Percentiles rank a stretch among this genome's conserved stretches.
Conservation (phyloP, 2,329 filamentous ascomycete genomes). For the Sporothrix dimorphospora region DNA sequence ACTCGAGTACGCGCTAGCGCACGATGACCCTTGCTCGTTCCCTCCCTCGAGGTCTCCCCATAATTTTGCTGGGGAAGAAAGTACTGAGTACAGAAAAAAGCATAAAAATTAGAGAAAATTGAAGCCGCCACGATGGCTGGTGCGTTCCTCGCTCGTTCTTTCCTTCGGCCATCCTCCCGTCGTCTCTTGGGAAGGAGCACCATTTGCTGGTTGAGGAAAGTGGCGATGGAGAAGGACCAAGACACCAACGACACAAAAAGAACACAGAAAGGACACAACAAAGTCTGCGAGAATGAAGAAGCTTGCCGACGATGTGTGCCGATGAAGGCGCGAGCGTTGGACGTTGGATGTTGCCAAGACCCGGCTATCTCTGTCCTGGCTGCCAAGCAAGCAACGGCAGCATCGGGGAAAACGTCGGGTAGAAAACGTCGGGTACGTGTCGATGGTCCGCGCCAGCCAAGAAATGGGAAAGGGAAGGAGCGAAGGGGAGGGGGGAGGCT, state of each 20-base stretch:
- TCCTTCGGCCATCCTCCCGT: neutral
- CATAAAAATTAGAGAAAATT: neutral
- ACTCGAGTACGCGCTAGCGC: neutral
- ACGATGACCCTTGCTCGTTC: neutral
- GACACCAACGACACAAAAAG: neutral
- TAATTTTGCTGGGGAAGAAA: conserved; percentile 1
- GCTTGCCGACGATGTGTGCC: neutral
- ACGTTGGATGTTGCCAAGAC: neutral
- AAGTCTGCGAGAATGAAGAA: neutral
- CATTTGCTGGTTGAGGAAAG: neutral
- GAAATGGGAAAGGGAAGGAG: conserved; percentile 1
- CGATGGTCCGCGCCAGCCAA: neutral
- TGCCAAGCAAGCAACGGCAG: conserved; percentile 2
- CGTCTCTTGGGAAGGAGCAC: neutral
- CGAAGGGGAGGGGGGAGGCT: neutral
- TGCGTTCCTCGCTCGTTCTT: neutral
- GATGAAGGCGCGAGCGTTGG: neutral
- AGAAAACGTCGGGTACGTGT: neutral
- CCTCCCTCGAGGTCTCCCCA: neutral
- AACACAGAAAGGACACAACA: too few species aligned
- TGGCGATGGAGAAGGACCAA: neutral
- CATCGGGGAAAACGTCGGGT: neutral
- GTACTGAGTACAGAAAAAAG: neutral
- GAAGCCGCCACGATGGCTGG: neutral
- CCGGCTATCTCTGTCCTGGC: neutral